Evolutionary conservation across 495 filamentous ascomycete genomes (phyloP).

Genomic region (Penicillium waksmanii): DNA sequence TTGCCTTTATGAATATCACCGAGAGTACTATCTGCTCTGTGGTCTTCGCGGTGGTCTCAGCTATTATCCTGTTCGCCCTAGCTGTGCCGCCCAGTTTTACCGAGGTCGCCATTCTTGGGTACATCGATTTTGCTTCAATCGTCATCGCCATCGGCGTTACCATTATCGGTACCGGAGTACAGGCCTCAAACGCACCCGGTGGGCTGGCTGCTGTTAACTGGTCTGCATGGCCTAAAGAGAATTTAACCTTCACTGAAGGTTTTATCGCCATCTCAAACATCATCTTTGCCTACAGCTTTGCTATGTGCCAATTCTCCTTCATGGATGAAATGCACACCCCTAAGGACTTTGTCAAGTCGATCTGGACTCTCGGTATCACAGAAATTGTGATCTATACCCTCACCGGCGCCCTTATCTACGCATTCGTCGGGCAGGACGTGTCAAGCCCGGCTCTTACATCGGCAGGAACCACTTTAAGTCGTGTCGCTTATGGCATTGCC

Average conservation of each 20-base stretch:
- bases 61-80: slow-evolving; percentile 61
- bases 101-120: slow-evolving; percentile 61
- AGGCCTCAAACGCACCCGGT: slow-evolving; percentile 37
- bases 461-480: slow-evolving; percentile 59
- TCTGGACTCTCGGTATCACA: slow-evolving; percentile 60
- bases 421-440: slow-evolving; percentile 68
- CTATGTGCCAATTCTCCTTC: slow-evolving; percentile 70
- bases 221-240: slow-evolving; percentile 41
- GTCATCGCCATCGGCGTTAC: slow-evolving; percentile 67
- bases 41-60: slow-evolving; percentile 63
- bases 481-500: slow-evolving; percentile 73
- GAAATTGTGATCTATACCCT: slow-evolving; percentile 70
- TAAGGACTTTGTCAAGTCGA: slow-evolving; percentile 62
- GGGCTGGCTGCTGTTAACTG: slow-evolving; percentile 40
- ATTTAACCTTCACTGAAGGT: slow-evolving; percentile 36
- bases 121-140: slow-evolving; percentile 67
- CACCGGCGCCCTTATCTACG: slow-evolving; percentile 69
- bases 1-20: slow-evolving; percentile 66
- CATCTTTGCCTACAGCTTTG: slow-evolving; percentile 67
- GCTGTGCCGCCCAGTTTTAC: slow-evolving; percentile 61
- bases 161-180: slow-evolving; percentile 65
- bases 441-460: slow-evolving; percentile 69
- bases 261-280: slow-evolving; percentile 72
- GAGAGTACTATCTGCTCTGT: slow-evolving; percentile 64
- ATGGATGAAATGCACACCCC: slow-evolving; percentile 77